A percentile compares a stretch with the other conserved stretches of the same genome.
Evolutionary conservation across 2,329 filamentous ascomycete genomes (phyloP).

Genomic region (Stemphylium lycopersici): DNA sequence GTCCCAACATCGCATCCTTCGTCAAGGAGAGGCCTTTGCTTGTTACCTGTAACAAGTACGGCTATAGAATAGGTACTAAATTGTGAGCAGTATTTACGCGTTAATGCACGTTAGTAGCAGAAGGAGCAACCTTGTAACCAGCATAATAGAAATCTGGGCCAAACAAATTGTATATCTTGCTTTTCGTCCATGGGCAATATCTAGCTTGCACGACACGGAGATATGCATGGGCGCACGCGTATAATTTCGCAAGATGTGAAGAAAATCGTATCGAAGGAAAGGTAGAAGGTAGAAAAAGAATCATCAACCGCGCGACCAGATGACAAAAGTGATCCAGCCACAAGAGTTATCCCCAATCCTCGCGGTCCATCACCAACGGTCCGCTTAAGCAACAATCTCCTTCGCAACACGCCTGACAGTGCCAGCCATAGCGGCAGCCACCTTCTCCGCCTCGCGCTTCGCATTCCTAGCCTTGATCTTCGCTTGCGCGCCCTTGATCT

Average conservation of each 20-base stretch:
- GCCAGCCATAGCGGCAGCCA: background rate
- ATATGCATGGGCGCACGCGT: background rate
- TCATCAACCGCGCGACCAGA: background rate
- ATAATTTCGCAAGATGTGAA: slow-evolving; percentile 3
- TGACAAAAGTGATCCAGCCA: slow-evolving; percentile 7
- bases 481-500: slow-evolving; percentile 35
- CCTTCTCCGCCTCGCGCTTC: slow-evolving; percentile 28
- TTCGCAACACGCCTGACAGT: slow-evolving; percentile 3
- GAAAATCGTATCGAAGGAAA: too few relatives aligned
- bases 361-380: background rate
- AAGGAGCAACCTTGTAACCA: too few relatives aligned
- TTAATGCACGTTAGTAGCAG: too few relatives aligned
- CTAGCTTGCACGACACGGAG: too few relatives aligned
- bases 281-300: background rate
- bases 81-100: too few relatives aligned
- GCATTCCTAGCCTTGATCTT: slow-evolving; percentile 39
- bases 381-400: slow-evolving; percentile 2
- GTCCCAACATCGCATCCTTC: too few relatives aligned
- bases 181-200: too few relatives aligned
- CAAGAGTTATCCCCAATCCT: background rate
- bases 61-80: too few relatives aligned
- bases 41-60: too few relatives aligned
- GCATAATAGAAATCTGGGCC: too few relatives aligned
- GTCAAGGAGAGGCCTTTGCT: too few relatives aligned
- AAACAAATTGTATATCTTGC: too few relatives aligned